Evolutionary conservation across 345 rosid species (phyloP).

Genomic region (Mangifera indica): DNA sequence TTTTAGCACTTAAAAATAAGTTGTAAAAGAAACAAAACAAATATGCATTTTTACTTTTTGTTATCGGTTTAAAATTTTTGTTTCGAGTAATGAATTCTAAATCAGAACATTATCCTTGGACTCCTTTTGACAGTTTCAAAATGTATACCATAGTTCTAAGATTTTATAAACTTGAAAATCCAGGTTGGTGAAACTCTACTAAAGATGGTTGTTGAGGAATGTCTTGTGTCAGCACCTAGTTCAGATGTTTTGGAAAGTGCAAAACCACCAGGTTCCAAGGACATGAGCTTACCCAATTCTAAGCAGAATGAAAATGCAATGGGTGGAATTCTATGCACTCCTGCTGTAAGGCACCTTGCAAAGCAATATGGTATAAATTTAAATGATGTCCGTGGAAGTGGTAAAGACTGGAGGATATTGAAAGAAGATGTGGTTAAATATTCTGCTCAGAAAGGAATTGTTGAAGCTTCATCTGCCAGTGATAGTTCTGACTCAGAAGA

Average conservation of each 20-base stretch:
- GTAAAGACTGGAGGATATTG: conserved; percentile 69
- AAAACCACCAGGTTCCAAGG: conserved; percentile 26
- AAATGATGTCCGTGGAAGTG: conserved; percentile 61
- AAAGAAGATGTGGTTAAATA: conserved; percentile 73
- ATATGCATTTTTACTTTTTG: too few species aligned
- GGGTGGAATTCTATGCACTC: conserved; percentile 63
- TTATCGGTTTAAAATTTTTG: too few species aligned
- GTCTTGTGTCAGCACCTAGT: conserved; percentile 29
- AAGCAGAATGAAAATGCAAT: conserved; percentile 26
- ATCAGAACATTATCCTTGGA: not conserved
- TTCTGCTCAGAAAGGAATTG: conserved; percentile 46
- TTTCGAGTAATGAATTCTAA: not conserved
- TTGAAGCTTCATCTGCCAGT: conserved; percentile 34
- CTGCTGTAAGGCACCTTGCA: conserved; percentile 81
- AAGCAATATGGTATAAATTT: conserved; percentile 65
- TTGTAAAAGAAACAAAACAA: not conserved
- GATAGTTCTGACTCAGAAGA: conserved; percentile 25
- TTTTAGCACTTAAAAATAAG: not conserved
- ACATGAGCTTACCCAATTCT: conserved; percentile 16
- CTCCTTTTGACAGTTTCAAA: not conserved
- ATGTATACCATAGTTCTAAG: conserved; percentile 13
- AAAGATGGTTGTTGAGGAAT: conserved; percentile 56
- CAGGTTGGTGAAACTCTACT: conserved; percentile 95
- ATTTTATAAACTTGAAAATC: conserved; percentile 18
- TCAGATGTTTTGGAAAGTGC: conserved; percentile 23